Evolutionary conservation across 768 basidiomycete genomes (phyloP).

Genomic region (Wakefieldia striispora): DNA sequence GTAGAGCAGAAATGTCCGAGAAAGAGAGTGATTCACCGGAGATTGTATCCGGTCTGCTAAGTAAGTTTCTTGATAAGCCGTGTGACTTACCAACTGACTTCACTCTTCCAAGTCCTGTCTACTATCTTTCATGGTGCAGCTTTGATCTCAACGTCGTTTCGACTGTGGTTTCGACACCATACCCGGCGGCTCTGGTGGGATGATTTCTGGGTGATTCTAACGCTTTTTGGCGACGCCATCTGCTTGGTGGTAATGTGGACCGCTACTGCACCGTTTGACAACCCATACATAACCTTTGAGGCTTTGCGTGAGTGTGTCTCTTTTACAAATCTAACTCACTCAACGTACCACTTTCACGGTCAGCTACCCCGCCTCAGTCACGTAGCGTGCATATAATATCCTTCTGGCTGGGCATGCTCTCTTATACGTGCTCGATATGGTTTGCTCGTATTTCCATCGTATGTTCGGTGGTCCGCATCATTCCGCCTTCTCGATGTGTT

Average conservation of each 20-base stretch:
- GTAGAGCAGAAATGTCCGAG: constrained; percentile 3
- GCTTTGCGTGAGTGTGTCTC: constrained; percentile 16
- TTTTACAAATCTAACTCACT: neutral
- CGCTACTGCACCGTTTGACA: constrained; percentile 27
- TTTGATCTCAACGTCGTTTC: constrained; percentile 22
- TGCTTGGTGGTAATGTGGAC: constrained; percentile 16
- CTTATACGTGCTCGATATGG: constrained; percentile 27
- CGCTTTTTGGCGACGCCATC: constrained; percentile 8
- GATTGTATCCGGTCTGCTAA: constrained; percentile 14
- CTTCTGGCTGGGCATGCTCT: constrained; percentile 20
- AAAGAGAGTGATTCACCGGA: constrained; percentile 4
- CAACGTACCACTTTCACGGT: constrained; percentile 23
- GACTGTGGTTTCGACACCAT: constrained; percentile 25
- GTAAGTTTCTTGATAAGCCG: constrained; percentile 6
- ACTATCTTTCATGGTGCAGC: constrained; percentile 21
- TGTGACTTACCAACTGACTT: neutral
- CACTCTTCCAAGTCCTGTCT: constrained; percentile 12
- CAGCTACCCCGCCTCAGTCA: constrained; percentile 17
- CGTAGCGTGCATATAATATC: constrained; percentile 16
- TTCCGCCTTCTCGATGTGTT: constrained; percentile 15
- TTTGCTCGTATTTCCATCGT: constrained; percentile 27
- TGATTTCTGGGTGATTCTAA: constrained; percentile 24
- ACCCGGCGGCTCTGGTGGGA: constrained; percentile 30
- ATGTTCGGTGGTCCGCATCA: constrained; percentile 24
- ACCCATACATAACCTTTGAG: constrained; percentile 6